Conservation (phyloP, 2,329 filamentous ascomycete genomes). For the Penicillium sp. region DNA sequence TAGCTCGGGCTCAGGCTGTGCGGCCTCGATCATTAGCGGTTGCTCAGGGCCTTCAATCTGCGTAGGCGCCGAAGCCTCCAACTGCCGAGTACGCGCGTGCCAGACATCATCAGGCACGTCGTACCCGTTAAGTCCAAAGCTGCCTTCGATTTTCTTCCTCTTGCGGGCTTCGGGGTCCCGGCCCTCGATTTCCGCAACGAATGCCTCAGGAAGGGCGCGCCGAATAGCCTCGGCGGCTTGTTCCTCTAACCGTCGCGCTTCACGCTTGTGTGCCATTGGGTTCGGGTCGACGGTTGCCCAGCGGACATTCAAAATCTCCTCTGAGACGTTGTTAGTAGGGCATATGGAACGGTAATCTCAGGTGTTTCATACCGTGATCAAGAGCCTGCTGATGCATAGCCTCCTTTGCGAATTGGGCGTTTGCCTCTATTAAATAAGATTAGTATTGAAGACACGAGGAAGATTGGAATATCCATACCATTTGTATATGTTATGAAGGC, state of each 20-base stretch:
- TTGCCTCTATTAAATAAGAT: conserved; percentile 70
- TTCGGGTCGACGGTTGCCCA: conserved; percentile 98
- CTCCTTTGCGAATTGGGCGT: conserved; percentile 88
- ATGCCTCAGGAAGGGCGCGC: conserved; percentile 83
- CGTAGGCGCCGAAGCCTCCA: conserved; percentile 65
- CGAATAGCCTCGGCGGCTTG: conserved; percentile 94
- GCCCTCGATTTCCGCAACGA: conserved; percentile 92
- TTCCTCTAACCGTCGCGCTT: conserved; percentile 87
- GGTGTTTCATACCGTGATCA: conserved; percentile 64
- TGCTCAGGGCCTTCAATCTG: conserved; percentile 58
- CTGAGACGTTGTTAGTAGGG: background rate
- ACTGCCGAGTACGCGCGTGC: conserved; percentile 77
- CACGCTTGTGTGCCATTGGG: conserved; percentile 88
- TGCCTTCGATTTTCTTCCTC: conserved; percentile 84
- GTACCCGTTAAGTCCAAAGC: conserved; percentile 87
- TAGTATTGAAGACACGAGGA: background rate
- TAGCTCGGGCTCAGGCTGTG: conserved; percentile 43
- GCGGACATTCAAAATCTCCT: conserved; percentile 90
- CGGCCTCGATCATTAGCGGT: conserved; percentile 52
- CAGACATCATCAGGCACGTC: conserved; percentile 94
- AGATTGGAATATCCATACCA: conserved; percentile 27
- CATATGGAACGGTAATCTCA: background rate
- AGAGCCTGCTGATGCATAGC: conserved; percentile 94
- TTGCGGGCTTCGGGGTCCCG: conserved; percentile 85
- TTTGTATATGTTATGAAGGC: conserved; percentile 85